phyloP scores from a whole-genome alignment of 495 filamentous ascomycete genomes.

The Aspergillus egyptiacus region DNA sequence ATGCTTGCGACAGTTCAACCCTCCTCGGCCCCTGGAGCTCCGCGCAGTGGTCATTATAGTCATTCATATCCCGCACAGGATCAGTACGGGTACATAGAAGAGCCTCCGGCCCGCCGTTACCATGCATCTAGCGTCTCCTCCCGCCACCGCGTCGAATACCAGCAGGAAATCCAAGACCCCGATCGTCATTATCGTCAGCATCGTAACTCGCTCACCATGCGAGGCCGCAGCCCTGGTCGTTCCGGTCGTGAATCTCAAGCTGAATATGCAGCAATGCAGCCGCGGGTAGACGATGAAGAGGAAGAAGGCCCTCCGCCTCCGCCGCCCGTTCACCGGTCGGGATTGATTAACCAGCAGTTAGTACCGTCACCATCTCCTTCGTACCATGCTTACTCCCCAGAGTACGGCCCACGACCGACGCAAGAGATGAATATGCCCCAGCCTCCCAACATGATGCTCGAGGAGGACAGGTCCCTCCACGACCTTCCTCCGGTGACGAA shows the following conservation, averaged over 20 bases:
- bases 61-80: slow-evolving; percentile 14
- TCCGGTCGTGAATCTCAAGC: slow-evolving; percentile 29
- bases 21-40: slow-evolving; percentile 6
- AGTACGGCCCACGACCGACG: slow-evolving; percentile 20
- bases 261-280: slow-evolving; percentile 55
- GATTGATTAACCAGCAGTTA: slow-evolving; percentile 22
- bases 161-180: slow-evolving; percentile 7
- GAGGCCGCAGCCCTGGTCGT: slow-evolving; percentile 13
- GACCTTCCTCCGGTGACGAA: slow-evolving; percentile 30
- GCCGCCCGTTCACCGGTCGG: slow-evolving; percentile 43
- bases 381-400: slow-evolving; percentile 35
- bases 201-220: slow-evolving; percentile 18
- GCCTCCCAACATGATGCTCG: slow-evolving; percentile 10
- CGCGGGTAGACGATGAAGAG: slow-evolving; percentile 62
- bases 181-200: slow-evolving; percentile 22
- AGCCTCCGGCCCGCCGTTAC: slow-evolving; percentile 11
- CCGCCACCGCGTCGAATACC: slow-evolving; percentile 16
- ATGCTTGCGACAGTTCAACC: slow-evolving; percentile 8
- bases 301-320: slow-evolving; percentile 47
- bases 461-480: slow-evolving; percentile 13
- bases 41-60: slow-evolving; percentile 12
- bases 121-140: slow-evolving; percentile 10
- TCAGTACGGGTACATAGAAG: slow-evolving; percentile 8
- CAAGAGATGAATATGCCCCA: slow-evolving; percentile 15
- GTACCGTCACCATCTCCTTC: slow-evolving; percentile 24